Evolutionary conservation across 768 basidiomycete species (phyloP), one percentile per base, ranked within the genome.

Genomic region (Russula virescens): DNA sequence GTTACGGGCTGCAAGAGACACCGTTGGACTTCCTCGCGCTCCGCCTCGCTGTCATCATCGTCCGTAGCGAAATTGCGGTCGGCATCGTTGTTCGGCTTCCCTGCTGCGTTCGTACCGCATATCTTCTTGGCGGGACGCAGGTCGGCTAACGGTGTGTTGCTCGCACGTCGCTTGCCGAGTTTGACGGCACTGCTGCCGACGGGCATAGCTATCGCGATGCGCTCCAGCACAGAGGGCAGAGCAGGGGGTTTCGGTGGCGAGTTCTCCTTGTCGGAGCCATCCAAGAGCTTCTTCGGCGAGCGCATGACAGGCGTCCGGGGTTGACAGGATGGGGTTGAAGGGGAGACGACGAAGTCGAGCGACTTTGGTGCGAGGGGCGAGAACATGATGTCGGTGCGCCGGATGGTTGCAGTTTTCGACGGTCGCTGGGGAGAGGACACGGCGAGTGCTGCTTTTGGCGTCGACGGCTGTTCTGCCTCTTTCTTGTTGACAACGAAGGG

Each of bases 211-310:
- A 72, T 65, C 1, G 75, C 77, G 51, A 82, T 76, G 34, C 80
- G 78, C 61, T 86, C 84, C 34, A 75, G 64, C 23, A 81, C 75
- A 42, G 80, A 74, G 1, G 75, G 60, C 25, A 55, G 16, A 51
- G 74, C 71, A 31, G 69, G 61, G 10, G 68, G 67, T 5, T 72
- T 64, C 38, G 82, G 84, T 0, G 80, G 80, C 35, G 72, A 61
- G 68, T 89, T 89, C 70, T 90, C 88, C 73, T 89, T 89, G 71
- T 86, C 73, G 0, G 69, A 70, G 8, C 68, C 66, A 18, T 69
- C 71, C 16, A 34, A 16, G 4, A 49, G 9, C 31, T 42, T 66
- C 26, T 31, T 72, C 55, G 64, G 74, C 71, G 55, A 77, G 13
- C 64, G 66, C 5, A 61, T 9, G 13, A 38, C 51, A 7, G 68